Percentiles rank a stretch among this genome's conserved stretches.
These are phyloP conservation scores for Trichosporon inkin DNA, from an alignment of 1,284 basidiomycete genomes.

Conservation along the genomic window DNA sequence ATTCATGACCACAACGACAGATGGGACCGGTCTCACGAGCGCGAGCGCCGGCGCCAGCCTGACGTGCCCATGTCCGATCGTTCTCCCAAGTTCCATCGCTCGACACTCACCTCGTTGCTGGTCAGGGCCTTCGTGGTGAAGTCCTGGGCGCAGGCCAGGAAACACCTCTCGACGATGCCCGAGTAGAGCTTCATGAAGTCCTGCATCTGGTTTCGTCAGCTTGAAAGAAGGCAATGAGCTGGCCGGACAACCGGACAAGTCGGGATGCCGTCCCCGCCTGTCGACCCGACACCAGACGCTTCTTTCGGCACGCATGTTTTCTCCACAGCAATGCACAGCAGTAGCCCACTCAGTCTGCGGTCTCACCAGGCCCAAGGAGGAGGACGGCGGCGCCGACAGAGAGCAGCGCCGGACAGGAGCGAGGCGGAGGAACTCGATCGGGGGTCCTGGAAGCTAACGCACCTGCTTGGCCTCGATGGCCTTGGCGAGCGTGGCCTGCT, in stretches of 20 bases:
- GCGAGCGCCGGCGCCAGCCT: too few species aligned
- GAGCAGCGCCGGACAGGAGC: background rate
- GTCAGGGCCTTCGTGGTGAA: constrained; percentile 92
- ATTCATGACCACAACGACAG: background rate
- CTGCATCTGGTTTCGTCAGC: constrained; percentile 69
- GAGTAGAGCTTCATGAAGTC: constrained; percentile 96
- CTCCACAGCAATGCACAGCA: background rate
- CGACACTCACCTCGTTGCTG: constrained; percentile 73
- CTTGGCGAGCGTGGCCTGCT: constrained; percentile 82
- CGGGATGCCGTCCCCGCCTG: background rate
- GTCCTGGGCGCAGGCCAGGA: constrained; percentile 90
- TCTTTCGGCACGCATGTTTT: too few species aligned
- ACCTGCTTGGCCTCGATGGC: constrained; percentile 93
- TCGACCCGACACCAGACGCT: too few species aligned
- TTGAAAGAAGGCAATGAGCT: background rate
- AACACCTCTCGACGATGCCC: constrained; percentile 92
- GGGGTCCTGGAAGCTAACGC: constrained; percentile 23
- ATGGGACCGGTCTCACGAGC: background rate
- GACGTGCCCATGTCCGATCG: background rate
- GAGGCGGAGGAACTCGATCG: background rate
- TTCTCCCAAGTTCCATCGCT: background rate
- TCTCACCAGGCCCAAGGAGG: too few species aligned
- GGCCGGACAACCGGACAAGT: background rate
- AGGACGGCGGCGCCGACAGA: too few species aligned
- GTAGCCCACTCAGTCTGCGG: too few species aligned